Evolutionary conservation across 192 early-diverging fungal genomes (phyloP), one percentile per base, ranked within the genome.

Genomic region (Chytriomyces sp.): DNA sequence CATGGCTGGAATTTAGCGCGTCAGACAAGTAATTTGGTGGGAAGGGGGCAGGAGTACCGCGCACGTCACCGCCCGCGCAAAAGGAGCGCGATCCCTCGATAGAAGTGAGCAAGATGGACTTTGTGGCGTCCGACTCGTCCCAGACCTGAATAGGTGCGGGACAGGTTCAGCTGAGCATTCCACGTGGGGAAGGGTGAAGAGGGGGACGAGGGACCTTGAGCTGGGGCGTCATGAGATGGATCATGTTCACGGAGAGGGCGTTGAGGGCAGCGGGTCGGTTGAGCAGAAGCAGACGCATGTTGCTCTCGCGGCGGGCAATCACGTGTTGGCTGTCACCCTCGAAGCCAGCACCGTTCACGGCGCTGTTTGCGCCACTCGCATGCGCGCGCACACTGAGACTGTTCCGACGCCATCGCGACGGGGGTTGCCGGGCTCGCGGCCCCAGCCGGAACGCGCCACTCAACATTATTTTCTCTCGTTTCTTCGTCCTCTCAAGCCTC

Each of bases 201-300:
- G 53, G n/a, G 8, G 22, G 25, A 67, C 59, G 52, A 2, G 38
- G 8, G 64, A 92, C 92, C 82, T 88, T 77, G 26, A 99, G 86
- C 74, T 94, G 89, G 17, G 90, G 88, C 39, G 81, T 81, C 73
- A 98, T 95, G 67, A 85, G 80, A 32, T 89, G 75, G 49, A 97
- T 85, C 96, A 99, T 98, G 49, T 84, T 79, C 66, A 88, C 75
- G 73, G 90, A 93, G 32, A 99, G 84, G 22, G 95, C 92, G 78
- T 99, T 96, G 17, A 94, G 80, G 10, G 87, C 88, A 59, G 86
- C 82, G 2, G 94, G 95, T 22, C 94, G 79, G 70, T 84, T 81
- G 30, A 86, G 71, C 5, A 84, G 40, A 54, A 86, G 77, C 17
- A 76, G 36, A 33, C 81, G 81, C 33, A 80, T 52, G 17, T 78